Percentiles rank a stretch among this genome's conserved stretches.
phyloP scores from a whole-genome alignment of 2,329 filamentous ascomycete species.

The Orbilia brochopaga region DNA sequence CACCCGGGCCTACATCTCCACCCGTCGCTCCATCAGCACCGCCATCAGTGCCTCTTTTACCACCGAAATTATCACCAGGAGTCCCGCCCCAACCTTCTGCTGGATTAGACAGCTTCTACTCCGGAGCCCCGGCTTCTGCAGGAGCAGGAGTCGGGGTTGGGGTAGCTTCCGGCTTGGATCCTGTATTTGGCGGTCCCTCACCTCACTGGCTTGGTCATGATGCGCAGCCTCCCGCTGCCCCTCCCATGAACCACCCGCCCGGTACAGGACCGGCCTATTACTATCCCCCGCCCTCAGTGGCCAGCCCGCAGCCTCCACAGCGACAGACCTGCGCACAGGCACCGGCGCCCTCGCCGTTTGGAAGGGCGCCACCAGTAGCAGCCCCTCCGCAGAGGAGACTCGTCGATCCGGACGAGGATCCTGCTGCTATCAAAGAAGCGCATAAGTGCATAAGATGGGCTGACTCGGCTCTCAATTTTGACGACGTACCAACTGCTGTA shows the following conservation, averaged over 20 bases:
- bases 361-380: slow-evolving; percentile 45
- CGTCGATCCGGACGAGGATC: slow-evolving; percentile 62
- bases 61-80: slow-evolving; percentile 21
- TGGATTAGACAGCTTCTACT: slow-evolving; percentile 24
- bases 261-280: slow-evolving; percentile 15
- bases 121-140: slow-evolving; percentile 9
- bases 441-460: slow-evolving; percentile 98
- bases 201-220: slow-evolving; percentile 41
- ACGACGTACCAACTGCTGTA: slow-evolving; percentile 89
- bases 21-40: background rate
- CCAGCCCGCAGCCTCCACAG: slow-evolving; percentile 22
- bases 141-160: slow-evolving; percentile 31
- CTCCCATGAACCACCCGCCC: slow-evolving; percentile 14
- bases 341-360: slow-evolving; percentile 55
- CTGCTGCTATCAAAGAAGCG: slow-evolving; percentile 77
- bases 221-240: slow-evolving; percentile 17
- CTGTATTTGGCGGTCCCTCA: slow-evolving; percentile 7
- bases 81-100: background rate
- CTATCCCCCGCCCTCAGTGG: slow-evolving; percentile 17
- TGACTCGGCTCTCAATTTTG: slow-evolving; percentile 94
- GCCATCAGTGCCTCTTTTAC: slow-evolving; percentile 22
- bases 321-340: slow-evolving; percentile 58
- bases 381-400: slow-evolving; percentile 54
- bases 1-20: background rate
- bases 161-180: slow-evolving; percentile 16